phyloP scores from a whole-genome alignment of 2,329 filamentous ascomycete species.

The Phaeosphaeriaceae sp. region DNA sequence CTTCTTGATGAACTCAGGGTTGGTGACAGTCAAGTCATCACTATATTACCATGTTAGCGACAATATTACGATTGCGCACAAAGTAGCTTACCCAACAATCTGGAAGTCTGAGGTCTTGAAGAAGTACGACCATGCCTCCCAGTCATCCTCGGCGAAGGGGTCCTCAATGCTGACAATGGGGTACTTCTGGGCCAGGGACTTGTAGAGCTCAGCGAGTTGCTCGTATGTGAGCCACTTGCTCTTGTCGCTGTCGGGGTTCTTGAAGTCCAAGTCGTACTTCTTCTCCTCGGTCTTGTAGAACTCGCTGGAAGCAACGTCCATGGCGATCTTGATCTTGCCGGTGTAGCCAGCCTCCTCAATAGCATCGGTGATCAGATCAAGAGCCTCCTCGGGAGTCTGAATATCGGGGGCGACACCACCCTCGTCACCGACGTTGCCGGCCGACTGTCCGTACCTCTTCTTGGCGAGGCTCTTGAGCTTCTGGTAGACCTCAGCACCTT shows the following conservation, averaged over 20 bases:
- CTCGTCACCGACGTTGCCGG: conserved; percentile 98
- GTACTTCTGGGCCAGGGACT: conserved; percentile 88
- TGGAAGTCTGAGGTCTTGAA: conserved; percentile 99
- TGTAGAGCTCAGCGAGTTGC: conserved; percentile 92
- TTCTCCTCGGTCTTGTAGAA: conserved; percentile 97
- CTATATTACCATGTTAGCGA: conserved; percentile 33
- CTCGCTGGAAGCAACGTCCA: conserved; percentile 98
- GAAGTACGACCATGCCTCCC: conserved; percentile 99
- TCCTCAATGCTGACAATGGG: conserved; percentile 99
- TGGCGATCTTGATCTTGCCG: conserved; percentile 95
- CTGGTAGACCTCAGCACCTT: conserved; percentile 98
- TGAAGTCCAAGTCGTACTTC: conserved; percentile 99
- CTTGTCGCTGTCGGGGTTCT: conserved; percentile 97
- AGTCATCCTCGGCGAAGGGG: conserved; percentile 99
- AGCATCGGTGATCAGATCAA: conserved; percentile 92
- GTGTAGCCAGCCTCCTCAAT: conserved; percentile 96
- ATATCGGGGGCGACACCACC: conserved; percentile 99
- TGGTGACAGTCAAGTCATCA: conserved; percentile 98
- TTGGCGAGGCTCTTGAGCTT: conserved; percentile 95
- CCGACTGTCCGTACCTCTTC: conserved; percentile 99
- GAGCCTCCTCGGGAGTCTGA: conserved; percentile 93
- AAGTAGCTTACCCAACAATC: conserved; percentile 70
- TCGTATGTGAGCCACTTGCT: conserved; percentile 99
- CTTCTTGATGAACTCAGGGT: conserved; percentile 99
- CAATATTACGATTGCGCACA: too few species aligned